These are phyloP conservation scores for Zygoascus meyerae DNA, from an alignment of 1,139 yeast genomes.

Conservation along the genomic window DNA sequence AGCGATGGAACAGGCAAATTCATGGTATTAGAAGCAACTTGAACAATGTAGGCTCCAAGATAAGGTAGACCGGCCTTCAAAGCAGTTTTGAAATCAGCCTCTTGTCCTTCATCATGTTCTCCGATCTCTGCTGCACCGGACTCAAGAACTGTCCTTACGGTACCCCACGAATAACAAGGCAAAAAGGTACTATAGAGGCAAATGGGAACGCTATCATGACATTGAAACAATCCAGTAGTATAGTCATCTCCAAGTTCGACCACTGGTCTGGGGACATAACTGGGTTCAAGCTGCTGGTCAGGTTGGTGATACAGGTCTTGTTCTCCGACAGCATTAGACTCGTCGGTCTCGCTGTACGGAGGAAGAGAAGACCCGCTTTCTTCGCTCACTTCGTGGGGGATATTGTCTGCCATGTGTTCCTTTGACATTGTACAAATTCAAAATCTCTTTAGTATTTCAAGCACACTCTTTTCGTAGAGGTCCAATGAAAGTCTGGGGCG, in stretches of 20 bases:
- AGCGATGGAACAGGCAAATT: constrained; percentile 6
- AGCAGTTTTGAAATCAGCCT: constrained; percentile 9
- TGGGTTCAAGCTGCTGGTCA: constrained; percentile 1
- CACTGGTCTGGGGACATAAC: not conserved
- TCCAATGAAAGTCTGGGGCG: too few species aligned
- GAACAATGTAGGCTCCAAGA: constrained; percentile 6
- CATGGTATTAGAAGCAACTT: constrained; percentile 7
- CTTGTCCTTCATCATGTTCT: constrained; percentile 10
- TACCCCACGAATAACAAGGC: constrained; percentile 20
- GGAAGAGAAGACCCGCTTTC: constrained; percentile 1
- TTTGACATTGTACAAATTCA: too few species aligned
- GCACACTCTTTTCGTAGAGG: too few species aligned
- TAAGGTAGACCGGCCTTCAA: constrained; percentile 14
- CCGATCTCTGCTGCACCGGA: constrained; percentile 4
- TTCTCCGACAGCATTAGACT: constrained; percentile 1
- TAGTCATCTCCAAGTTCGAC: constrained; percentile 11
- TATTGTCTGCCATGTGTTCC: too few species aligned
- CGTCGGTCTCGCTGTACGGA: constrained; percentile 5
- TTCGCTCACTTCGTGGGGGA: too few species aligned
- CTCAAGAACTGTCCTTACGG: constrained; percentile 12
- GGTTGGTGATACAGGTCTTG: constrained; percentile 7
- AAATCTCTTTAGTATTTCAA: too few species aligned
- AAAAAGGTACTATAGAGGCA: constrained; percentile 10
- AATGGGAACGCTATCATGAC: constrained; percentile 13
- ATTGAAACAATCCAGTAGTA: constrained; percentile 18